These are phyloP conservation scores for Xylaria polymorpha DNA, from an alignment of 2,329 filamentous ascomycete genomes.

Conservation along the genomic window DNA sequence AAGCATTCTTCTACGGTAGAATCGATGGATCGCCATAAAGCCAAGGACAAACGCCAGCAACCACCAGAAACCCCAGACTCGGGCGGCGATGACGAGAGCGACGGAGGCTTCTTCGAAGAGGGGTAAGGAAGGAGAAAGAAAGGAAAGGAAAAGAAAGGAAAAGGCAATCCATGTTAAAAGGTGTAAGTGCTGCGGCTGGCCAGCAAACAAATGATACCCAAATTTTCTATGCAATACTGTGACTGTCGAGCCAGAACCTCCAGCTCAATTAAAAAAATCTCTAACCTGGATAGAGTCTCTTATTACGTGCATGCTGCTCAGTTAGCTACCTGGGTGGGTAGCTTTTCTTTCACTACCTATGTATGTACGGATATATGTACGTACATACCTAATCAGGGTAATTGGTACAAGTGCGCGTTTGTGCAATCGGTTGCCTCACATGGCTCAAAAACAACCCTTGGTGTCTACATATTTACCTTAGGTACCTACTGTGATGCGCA, in stretches of 20 bases:
- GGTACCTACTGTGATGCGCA: background rate
- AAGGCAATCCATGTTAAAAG: background rate
- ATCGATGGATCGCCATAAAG: constrained; percentile 37
- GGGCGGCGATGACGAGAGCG: constrained; percentile 60
- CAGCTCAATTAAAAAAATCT: no score
- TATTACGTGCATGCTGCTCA: no score
- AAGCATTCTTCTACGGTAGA: constrained; percentile 33
- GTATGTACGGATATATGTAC: background rate
- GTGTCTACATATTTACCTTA: background rate
- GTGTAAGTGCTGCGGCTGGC: constrained; percentile 19
- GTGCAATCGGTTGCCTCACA: background rate
- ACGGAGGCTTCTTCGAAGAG: constrained; percentile 69
- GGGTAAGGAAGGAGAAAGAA: constrained; percentile 20
- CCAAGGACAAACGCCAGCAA: constrained; percentile 53
- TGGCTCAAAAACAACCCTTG: background rate
- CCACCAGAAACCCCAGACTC: constrained; percentile 49
- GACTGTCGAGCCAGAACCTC: no score
- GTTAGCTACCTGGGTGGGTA: no score
- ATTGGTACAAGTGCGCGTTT: background rate
- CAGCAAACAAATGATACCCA: constrained; percentile 42
- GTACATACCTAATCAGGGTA: background rate
- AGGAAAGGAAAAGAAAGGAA: background rate
- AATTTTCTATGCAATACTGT: constrained; percentile 6
- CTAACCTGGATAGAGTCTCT: no score
- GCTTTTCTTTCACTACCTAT: background rate